These are phyloP conservation scores for Colletotrichum lindemuthianum DNA, from an alignment of 2,329 filamentous ascomycete genomes.

Conservation along the genomic window DNA sequence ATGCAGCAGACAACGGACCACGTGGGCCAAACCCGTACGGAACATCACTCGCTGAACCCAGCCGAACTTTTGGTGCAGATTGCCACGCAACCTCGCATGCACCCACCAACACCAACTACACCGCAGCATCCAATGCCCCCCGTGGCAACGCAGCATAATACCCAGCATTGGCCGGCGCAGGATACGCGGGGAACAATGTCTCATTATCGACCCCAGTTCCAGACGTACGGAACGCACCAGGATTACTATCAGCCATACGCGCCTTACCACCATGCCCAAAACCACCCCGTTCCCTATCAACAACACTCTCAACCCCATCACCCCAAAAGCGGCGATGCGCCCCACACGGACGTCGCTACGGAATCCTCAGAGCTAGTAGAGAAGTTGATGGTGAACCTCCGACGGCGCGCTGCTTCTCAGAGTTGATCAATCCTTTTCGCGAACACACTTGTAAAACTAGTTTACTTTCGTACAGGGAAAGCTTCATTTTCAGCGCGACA, in stretches of 20 bases:
- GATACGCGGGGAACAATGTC: constrained; percentile 4
- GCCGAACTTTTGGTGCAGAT: constrained; percentile 31
- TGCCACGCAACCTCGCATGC: constrained; percentile 32
- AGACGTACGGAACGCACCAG: constrained; percentile 11
- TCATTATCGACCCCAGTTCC: constrained; percentile 18
- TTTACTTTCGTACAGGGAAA: background rate
- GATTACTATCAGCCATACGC: constrained; percentile 28
- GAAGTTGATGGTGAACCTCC: constrained; percentile 62
- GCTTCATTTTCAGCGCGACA: constrained; percentile 13
- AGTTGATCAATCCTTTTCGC: constrained; percentile 9
- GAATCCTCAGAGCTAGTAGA: constrained; percentile 62
- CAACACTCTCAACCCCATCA: constrained; percentile 4
- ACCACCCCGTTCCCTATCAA: background rate
- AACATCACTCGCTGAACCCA: constrained; percentile 30
- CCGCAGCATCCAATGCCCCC: constrained; percentile 21
- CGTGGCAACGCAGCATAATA: background rate
- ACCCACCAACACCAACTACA: constrained; percentile 26
- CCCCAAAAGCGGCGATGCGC: constrained; percentile 35
- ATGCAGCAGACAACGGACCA: background rate
- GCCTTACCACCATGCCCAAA: constrained; percentile 17
- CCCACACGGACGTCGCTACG: constrained; percentile 53
- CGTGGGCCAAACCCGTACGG: constrained; percentile 9
- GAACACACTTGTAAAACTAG: constrained; percentile 8
- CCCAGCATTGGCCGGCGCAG: constrained; percentile 1
- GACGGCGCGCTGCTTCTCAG: constrained; percentile 45